These are phyloP conservation scores for Yamadazyma sp. DNA, from an alignment of 1,139 yeast genomes.

Conservation along the genomic window DNA sequence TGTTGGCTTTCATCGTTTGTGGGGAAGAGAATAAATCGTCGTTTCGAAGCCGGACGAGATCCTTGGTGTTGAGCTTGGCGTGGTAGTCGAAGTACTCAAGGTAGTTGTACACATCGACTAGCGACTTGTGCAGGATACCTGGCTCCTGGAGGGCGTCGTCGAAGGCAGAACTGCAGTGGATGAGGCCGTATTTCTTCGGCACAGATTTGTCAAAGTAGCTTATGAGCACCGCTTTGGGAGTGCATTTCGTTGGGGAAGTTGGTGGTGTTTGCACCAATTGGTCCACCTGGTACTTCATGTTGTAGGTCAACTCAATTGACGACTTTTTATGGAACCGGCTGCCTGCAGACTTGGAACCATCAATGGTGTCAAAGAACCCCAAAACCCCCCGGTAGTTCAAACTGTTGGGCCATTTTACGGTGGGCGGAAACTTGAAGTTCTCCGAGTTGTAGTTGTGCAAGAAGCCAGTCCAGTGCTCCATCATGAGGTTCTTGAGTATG, in stretches of 20 bases:
- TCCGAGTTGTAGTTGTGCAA: constrained; percentile 27
- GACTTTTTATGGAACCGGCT: constrained; percentile 28
- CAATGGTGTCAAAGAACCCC: constrained; percentile 25
- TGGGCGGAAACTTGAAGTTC: constrained; percentile 22
- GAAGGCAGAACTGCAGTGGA: constrained; percentile 20
- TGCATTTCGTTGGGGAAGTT: no score
- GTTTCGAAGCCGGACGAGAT: constrained; percentile 18
- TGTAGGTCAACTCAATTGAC: constrained; percentile 23
- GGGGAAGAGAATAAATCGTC: constrained; percentile 22
- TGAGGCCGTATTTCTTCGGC: constrained; percentile 37
- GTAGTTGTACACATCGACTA: constrained; percentile 31
- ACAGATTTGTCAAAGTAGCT: constrained; percentile 23
- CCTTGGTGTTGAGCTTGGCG: constrained; percentile 23
- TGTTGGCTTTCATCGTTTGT: constrained; percentile 12
- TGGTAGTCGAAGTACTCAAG: constrained; percentile 36
- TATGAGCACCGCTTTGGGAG: constrained; percentile 30
- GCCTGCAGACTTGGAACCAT: neutral
- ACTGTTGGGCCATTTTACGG: constrained; percentile 38
- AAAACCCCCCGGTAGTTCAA: constrained; percentile 39
- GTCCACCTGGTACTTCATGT: constrained; percentile 21
- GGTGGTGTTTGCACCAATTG: no score
- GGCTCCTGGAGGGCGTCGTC: constrained; percentile 9
- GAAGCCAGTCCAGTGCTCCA: constrained; percentile 33
- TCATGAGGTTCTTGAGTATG: constrained; percentile 19
- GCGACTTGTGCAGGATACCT: constrained; percentile 15